These are phyloP conservation scores for Penicillium sp. DNA, from an alignment of 2,329 filamentous ascomycete genomes.

Conservation along the genomic window DNA sequence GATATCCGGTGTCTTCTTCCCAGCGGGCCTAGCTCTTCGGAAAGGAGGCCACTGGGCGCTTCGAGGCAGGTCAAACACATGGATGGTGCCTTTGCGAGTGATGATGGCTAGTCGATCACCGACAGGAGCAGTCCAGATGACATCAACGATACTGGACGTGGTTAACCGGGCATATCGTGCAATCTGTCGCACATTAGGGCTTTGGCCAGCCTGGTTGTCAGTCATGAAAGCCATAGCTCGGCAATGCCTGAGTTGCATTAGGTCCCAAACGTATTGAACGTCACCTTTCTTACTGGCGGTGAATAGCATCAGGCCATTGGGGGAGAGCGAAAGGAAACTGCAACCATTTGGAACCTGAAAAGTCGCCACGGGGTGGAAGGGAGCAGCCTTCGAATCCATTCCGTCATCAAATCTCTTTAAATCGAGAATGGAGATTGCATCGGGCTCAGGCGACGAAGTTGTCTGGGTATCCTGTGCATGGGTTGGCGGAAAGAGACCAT, in stretches of 20 bases:
- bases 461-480: slow-evolving; percentile 41
- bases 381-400: slow-evolving; percentile 31
- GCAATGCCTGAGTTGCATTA: slow-evolving; percentile 46
- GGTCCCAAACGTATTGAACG: slow-evolving; percentile 48
- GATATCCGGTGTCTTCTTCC: slow-evolving; percentile 34
- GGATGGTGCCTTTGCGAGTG: slow-evolving; percentile 90
- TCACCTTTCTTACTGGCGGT: slow-evolving; percentile 48
- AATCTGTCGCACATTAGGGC: slow-evolving; percentile 65
- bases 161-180: slow-evolving; percentile 89
- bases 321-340: slow-evolving; percentile 47
- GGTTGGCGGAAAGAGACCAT: slow-evolving; percentile 43
- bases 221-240: slow-evolving; percentile 36
- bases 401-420: slow-evolving; percentile 42
- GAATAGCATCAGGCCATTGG: slow-evolving; percentile 44
- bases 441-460: slow-evolving; percentile 36
- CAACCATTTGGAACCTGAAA: slow-evolving; percentile 48
- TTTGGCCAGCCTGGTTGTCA: slow-evolving; percentile 30
- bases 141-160: slow-evolving; percentile 81
- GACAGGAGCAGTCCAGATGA: slow-evolving; percentile 76
- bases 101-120: slow-evolving; percentile 82
- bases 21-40: slow-evolving; percentile 43
- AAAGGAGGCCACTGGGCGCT: slow-evolving; percentile 80
- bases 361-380: slow-evolving; percentile 39
- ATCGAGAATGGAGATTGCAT: slow-evolving; percentile 46
- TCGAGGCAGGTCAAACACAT: slow-evolving; percentile 79